phyloP scores from a whole-genome alignment of 108 stramenopile species.

The Poteriospumella lacustris region DNA sequence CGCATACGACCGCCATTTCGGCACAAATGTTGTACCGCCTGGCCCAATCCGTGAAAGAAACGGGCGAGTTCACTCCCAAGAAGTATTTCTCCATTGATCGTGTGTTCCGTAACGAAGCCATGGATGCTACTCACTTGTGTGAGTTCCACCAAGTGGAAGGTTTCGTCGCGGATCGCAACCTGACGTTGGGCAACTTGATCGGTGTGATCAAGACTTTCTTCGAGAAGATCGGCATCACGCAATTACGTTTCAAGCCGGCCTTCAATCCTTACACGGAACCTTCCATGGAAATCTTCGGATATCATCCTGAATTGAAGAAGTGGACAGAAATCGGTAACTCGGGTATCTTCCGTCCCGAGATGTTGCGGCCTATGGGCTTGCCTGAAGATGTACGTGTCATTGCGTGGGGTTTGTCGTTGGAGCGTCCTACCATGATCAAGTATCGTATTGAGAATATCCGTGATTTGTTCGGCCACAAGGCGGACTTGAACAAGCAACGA shows the following conservation, averaged over 20 bases:
- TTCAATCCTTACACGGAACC: conserved; percentile 99
- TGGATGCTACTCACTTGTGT: conserved; percentile 99
- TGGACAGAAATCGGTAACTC: conserved; percentile 98
- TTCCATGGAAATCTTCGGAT: conserved; percentile 99
- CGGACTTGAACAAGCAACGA: conserved; percentile 82
- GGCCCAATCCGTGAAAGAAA: conserved; percentile 52
- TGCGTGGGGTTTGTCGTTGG: conserved; percentile 96
- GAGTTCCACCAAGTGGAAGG: conserved; percentile 99
- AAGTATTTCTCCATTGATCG: conserved; percentile 96
- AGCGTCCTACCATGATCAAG: conserved; percentile 99
- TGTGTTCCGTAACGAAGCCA: conserved; percentile 98
- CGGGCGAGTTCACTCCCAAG: conserved; percentile 89
- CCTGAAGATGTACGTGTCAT: conserved; percentile 99
- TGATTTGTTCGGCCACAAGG: conserved; percentile 99
- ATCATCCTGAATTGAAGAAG: conserved; percentile 98
- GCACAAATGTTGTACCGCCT: conserved; percentile 91
- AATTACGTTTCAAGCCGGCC: conserved; percentile 99
- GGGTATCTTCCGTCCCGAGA: conserved; percentile 99
- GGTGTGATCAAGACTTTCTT: conserved; percentile 98
- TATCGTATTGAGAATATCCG: conserved; percentile 97
- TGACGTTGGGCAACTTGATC: conserved; percentile 91
- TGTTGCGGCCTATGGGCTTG: conserved; percentile 97
- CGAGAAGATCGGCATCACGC: conserved; percentile 91
- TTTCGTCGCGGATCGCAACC: conserved; percentile 94
- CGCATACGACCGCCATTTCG: conserved; percentile 96